A percentile compares a stretch with the other conserved stretches of the same genome.
These are phyloP conservation scores for Elaeagnus macrophylla DNA, from an alignment of 306 rosid genomes.

Conservation along the genomic window DNA sequence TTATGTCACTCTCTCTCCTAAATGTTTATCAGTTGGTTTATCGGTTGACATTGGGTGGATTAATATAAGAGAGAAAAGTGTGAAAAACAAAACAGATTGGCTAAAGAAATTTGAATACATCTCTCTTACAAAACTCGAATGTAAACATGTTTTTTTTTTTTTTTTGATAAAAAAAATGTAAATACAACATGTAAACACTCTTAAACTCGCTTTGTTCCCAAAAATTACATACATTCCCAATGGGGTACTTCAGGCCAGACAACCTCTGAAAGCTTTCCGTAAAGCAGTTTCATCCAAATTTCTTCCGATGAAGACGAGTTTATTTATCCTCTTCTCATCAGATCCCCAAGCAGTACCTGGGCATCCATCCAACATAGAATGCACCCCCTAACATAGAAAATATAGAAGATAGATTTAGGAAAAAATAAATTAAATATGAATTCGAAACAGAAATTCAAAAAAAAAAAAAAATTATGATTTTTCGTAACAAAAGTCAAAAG, in stretches of 20 bases:
- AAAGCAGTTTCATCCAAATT: conserved; percentile 73
- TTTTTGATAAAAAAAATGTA: no score
- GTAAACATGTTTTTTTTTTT: no score
- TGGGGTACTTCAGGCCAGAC: conserved; percentile 31
- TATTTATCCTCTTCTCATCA: conserved; percentile 67
- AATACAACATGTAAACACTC: no score
- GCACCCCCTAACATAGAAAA: conserved; percentile 60
- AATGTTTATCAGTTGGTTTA: no score
- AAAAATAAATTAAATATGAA: background rate
- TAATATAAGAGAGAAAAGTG: no score
- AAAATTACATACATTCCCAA: background rate
- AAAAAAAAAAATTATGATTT: background rate
- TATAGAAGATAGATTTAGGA: background rate
- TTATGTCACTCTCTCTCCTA: no score
- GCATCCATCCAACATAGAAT: conserved; percentile 78
- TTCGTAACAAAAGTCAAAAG: background rate
- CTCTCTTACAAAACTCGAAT: no score
- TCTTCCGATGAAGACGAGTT: conserved; percentile 86
- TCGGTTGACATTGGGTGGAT: no score
- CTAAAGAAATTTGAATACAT: no score
- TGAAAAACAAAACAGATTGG: no score
- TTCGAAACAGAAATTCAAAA: background rate
- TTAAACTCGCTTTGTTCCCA: background rate
- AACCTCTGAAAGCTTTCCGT: conserved; percentile 78
- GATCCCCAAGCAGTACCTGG: conserved; percentile 68